Percentiles rank a stretch among this genome's conserved stretches.
These are phyloP conservation scores for Ogataea henricii DNA, from an alignment of 805 yeast species.

Conservation along the genomic window DNA sequence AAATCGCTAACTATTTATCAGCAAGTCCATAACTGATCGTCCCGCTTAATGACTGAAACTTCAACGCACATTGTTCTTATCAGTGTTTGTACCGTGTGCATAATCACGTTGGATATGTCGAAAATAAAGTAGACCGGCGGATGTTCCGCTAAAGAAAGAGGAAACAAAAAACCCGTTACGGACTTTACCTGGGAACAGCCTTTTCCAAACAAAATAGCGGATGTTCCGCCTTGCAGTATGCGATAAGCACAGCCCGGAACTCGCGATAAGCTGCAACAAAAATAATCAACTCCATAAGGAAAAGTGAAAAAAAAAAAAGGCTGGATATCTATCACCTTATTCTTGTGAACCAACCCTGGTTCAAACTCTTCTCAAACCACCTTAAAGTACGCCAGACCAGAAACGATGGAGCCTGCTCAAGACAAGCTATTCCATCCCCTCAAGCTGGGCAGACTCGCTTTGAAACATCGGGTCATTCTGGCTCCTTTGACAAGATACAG, in stretches of 20 bases:
- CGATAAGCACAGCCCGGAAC: conserved; percentile 1
- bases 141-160: not conserved
- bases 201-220: no score
- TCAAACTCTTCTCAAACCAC: no score
- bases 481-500: conserved; percentile 53
- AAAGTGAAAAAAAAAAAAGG: not conserved
- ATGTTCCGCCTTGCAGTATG: conserved; percentile 4
- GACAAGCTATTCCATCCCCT: conserved; percentile 39
- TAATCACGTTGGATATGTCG: no score
- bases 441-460: conserved; percentile 37
- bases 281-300: no score
- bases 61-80: no score
- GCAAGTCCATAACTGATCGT: no score
- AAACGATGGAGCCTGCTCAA: not conserved
- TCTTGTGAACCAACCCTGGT: not conserved
- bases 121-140: no score
- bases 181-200: not conserved
- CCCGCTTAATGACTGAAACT: no score
- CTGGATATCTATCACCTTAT: not conserved
- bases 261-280: not conserved
- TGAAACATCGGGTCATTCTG: conserved; percentile 42
- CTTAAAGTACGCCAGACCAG: no score
- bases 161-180: not conserved
- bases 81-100: no score
- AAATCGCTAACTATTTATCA: not conserved